These are phyloP conservation scores for Wickerhamomyces bisporus DNA, from an alignment of 805 yeast species.

Conservation along the genomic window DNA sequence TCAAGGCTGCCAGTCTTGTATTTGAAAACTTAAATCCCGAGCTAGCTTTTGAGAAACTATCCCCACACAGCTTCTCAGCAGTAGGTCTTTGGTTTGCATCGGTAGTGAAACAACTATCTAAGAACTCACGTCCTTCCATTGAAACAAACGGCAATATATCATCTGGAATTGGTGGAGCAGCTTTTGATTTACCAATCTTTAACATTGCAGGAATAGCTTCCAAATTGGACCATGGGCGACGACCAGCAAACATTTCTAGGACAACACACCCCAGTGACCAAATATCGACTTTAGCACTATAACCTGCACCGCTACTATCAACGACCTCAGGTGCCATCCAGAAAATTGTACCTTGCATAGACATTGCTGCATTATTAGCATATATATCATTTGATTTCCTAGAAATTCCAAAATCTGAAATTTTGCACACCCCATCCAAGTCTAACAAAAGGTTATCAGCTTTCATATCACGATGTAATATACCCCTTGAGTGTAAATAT, in stretches of 20 bases:
- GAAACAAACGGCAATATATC: conserved; percentile 68
- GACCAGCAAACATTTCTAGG: conserved; percentile 95
- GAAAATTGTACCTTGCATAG: conserved; percentile 97
- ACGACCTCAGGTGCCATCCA: conserved; percentile 99
- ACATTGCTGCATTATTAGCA: conserved; percentile 89
- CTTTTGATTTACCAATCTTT: conserved; percentile 76
- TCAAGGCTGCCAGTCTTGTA: conserved; percentile 52
- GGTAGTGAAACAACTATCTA: conserved; percentile 67
- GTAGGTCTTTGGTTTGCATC: conserved; percentile 90
- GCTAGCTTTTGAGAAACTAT: conserved; percentile 44
- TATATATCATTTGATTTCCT: conserved; percentile 81
- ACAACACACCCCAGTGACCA: conserved; percentile 99
- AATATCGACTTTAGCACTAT: conserved; percentile 95
- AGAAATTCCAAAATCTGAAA: conserved; percentile 95
- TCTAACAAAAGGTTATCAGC: conserved; percentile 90
- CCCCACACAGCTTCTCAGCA: conserved; percentile 55
- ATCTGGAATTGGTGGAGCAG: conserved; percentile 96
- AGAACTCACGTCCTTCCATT: conserved; percentile 58
- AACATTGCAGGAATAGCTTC: conserved; percentile 95
- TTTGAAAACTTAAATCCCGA: conserved; percentile 42
- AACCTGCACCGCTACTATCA: conserved; percentile 85
- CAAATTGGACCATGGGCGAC: conserved; percentile 94
- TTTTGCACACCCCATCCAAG: conserved; percentile 89
- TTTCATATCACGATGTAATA: conserved; percentile 88
- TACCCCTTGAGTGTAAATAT: conserved; percentile 84